Conservation (phyloP, 768 basidiomycete species). For the Suillus sp. region DNA sequence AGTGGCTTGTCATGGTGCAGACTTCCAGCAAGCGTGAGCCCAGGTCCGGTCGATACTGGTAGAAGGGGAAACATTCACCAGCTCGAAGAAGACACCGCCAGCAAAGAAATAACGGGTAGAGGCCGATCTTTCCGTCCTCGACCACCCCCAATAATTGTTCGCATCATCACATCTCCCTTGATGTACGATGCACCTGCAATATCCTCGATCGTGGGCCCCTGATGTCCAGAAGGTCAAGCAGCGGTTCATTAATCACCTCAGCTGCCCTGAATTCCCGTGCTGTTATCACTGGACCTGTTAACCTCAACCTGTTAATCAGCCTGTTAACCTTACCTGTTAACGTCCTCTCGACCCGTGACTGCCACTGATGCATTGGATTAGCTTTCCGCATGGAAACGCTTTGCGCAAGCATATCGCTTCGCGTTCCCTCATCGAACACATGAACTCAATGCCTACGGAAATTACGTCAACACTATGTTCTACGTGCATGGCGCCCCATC, state of each 20-base stretch:
- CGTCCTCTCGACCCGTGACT: no score
- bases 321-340: no score
- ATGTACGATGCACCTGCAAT: background rate
- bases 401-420: slow-evolving; percentile 21
- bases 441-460: slow-evolving; percentile 31
- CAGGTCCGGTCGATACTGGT: background rate
- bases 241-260: slow-evolving; percentile 4
- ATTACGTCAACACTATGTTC: slow-evolving; percentile 31
- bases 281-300: no score
- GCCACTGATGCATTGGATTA: slow-evolving; percentile 27
- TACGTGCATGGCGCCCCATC: background rate
- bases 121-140: background rate
- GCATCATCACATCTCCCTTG: background rate
- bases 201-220: background rate
- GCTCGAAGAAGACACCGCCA: slow-evolving; percentile 4
- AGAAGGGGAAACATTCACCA: background rate
- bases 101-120: background rate
- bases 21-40: background rate
- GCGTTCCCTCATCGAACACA: slow-evolving; percentile 28
- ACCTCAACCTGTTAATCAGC: no score
- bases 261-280: slow-evolving; percentile 26
- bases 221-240: background rate
- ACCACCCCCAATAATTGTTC: background rate
- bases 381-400: slow-evolving; percentile 24
- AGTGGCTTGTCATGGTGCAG: background rate